Percentiles rank a stretch among this genome's conserved stretches.
phyloP scores from a whole-genome alignment of 176 grass and related monocot genomes.

The Rhipidocladum racemiflorum region DNA sequence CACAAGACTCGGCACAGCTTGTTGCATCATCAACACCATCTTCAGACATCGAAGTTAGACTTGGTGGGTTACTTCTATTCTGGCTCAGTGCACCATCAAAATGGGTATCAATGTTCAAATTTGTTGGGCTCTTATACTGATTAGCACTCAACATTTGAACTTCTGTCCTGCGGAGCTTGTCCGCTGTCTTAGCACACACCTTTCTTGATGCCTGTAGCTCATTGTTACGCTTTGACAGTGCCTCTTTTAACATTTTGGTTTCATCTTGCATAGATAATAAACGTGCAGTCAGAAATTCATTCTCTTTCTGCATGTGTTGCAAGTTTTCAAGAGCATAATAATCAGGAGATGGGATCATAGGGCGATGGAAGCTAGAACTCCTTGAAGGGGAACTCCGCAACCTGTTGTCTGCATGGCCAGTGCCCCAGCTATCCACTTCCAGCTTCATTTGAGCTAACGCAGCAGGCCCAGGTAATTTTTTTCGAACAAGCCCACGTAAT shows the following conservation, averaged over 20 bases:
- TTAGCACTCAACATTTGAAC: conserved; percentile 64
- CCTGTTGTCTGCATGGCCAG: conserved; percentile 74
- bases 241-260: conserved; percentile 98
- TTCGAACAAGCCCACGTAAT: conserved; percentile 90
- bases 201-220: conserved; percentile 89
- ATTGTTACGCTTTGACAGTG: conserved; percentile 76
- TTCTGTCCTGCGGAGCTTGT: conserved; percentile 79
- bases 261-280: conserved; percentile 91
- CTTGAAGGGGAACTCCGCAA: conserved; percentile 66
- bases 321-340: conserved; percentile 73
- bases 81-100: conserved; percentile 65
- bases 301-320: conserved; percentile 82
- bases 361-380: conserved; percentile 48
- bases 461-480: conserved; percentile 92
- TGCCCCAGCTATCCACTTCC: conserved; percentile 91
- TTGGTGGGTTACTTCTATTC: conserved; percentile 87
- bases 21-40: conserved; percentile 90
- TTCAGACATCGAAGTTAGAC: conserved; percentile 97
- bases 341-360: conserved; percentile 54
- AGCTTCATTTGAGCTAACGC: conserved; percentile 99
- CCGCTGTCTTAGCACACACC: conserved; percentile 77
- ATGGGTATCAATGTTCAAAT: conserved; percentile 57
- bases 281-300: conserved; percentile 84
- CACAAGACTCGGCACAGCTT: conserved; percentile 84
- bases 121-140: conserved; percentile 58